Evolutionary conservation across 2,329 filamentous ascomycete genomes (phyloP), one percentile per base, ranked within the genome.

Genomic region (Trichoderma sp.): DNA sequence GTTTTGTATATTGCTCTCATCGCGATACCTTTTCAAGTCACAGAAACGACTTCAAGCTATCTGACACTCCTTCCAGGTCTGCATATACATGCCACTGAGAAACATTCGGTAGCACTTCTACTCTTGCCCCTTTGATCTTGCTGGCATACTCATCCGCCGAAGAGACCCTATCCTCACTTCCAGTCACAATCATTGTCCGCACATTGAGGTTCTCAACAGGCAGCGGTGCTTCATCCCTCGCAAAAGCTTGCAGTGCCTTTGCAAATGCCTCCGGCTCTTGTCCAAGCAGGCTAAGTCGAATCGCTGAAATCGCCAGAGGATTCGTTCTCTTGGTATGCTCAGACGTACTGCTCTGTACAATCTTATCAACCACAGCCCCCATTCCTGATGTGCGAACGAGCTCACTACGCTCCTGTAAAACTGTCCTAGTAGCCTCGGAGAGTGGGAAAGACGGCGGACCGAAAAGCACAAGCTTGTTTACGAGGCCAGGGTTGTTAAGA

Each of bases 181-280:
- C 64, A 0, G 64, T 47, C 16, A 67, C 6, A 8, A 67, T 31
- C 3, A 67, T 4, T 0, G 31, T 52, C 29, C 31, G 5, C 14
- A 37, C 40, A 21, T 29, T 6, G 6, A 67, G n/a, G 6, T 5
- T 24, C 10, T 40, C 40, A 37, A 59, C 6, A 2, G 55, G 21
- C 6, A 59, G 4, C 8, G 31, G 29, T 33, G 6, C n/a, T 21
- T 24, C 29, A 16, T 3, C 53, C 10, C 3, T 52, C 2, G 40
- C 11, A 13, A 67, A 52, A 4, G 55, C 64, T n/a, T 37, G 27
- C 40, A 59, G 2, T 19, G 64, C 64, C 1, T 67, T 67, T 4
- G 64, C 64, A 37, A 58, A 67, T 2, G 64, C 33, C 10, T 52
- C 55, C 11, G 64, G 64, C 5, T 67, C 64, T 27, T 67, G 64